Evolutionary conservation across 345 rosid species (phyloP), one percentile per base, ranked within the genome.

Genomic region (Populus deltoides): DNA sequence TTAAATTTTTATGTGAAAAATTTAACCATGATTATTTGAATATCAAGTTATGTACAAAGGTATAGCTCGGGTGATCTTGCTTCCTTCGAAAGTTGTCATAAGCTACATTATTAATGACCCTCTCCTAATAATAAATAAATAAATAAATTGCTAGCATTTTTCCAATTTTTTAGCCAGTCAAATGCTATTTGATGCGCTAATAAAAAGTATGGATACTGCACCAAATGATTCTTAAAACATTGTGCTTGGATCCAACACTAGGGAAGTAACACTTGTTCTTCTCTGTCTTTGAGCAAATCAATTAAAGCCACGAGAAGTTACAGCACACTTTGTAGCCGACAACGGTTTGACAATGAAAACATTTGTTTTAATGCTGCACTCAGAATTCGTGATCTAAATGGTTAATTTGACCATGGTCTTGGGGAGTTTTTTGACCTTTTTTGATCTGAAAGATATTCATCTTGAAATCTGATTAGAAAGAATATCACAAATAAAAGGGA

Each of bases 291-390:
- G 27, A 67, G 72, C 49, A 69, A 20, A 83, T 80, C 63, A 66
- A 63, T 79, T 45, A 31, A 61, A 33, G 62, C 17, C n/a, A 16
- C 61, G 31, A 66, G 79, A 72, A 76, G 66, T 41, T 27, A 29
- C 20, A 31, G 36, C 15, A 73, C 59, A n/a, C 31, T 61, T 51
- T 45, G 39, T 17, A 72, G 81, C 81, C 83, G 77, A 68, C 80
- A 53, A 49, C 9, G 45, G 16, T 8, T 66, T 73, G 83, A 76
- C 76, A 10, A 31, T 47, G 8, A 45, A 29, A 57, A 72, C 39
- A 67, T 49, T 45, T 45, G 35, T 35, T 41, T 47, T 55, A 51
- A 31, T 79, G 57, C 38, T 66, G 75, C 75, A 75, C 73, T 61
- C 18, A 66, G 51, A 43, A 62, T 27, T 17, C 7, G 59, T 15